phyloP scores from a whole-genome alignment of 139 green algal genomes.

The Chlorella sp. region DNA sequence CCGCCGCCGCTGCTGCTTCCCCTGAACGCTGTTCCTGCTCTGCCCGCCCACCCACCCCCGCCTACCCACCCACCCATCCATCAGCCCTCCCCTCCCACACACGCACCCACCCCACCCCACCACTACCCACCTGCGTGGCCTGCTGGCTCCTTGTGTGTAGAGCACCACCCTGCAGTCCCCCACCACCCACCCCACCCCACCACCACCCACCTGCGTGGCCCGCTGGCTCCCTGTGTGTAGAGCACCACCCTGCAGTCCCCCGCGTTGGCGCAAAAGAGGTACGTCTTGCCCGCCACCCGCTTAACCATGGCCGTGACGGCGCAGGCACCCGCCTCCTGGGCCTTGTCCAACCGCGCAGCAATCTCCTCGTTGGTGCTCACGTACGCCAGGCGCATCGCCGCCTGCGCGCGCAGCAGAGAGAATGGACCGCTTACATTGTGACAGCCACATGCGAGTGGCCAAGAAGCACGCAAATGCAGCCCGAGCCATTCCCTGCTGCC shows the following conservation, averaged over 20 bases:
- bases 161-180: not conserved
- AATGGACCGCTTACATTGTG: too few relatives aligned
- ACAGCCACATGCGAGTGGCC: too few relatives aligned
- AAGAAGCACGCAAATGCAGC: too few relatives aligned
- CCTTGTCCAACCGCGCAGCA: not conserved
- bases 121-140: too few relatives aligned
- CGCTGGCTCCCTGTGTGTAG: constrained; percentile 3
- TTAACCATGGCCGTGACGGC: constrained; percentile 10
- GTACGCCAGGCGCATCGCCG: constrained; percentile 1
- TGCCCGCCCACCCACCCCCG: too few relatives aligned
- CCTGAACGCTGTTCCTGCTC: too few relatives aligned
- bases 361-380: constrained; percentile 8
- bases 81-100: too few relatives aligned
- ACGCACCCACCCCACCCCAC: not conserved
- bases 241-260: constrained; percentile 21
- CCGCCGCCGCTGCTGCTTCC: too few relatives aligned
- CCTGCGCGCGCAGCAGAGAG: too few relatives aligned
- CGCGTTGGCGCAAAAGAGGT: constrained; percentile 19
- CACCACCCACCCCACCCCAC: not conserved
- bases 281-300: not conserved
- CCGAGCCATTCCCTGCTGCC: too few relatives aligned
- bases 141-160: not conserved
- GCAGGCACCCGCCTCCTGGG: constrained; percentile 10
- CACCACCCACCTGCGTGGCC: not conserved
- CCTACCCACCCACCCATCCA: too few relatives aligned